These are phyloP conservation scores for Prunus davidiana DNA, from an alignment of 306 rosid species.

Conservation along the genomic window DNA sequence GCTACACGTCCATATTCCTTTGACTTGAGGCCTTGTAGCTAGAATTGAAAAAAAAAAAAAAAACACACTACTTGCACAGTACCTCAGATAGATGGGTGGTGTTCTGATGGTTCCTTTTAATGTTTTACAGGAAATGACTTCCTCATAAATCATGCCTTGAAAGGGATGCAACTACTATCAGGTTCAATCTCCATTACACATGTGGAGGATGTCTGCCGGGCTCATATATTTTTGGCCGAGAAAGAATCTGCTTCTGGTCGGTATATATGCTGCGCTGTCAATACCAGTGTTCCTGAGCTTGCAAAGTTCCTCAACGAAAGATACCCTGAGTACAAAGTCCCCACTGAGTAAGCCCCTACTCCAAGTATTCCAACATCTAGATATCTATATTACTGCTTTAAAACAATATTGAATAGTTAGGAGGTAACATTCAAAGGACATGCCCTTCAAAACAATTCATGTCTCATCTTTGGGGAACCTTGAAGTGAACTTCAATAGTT, in stretches of 20 bases:
- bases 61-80: neutral
- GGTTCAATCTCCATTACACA: conserved; percentile 69
- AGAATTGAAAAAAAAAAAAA: neutral
- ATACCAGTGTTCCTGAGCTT: conserved; percentile 67
- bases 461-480: neutral
- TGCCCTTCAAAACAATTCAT: too few relatives aligned
- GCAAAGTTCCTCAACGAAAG: conserved; percentile 61
- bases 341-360: conserved; percentile 57
- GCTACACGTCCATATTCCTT: neutral
- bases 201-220: conserved; percentile 71
- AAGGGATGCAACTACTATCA: conserved; percentile 68
- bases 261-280: conserved; percentile 58
- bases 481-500: neutral
- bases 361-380: neutral
- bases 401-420: too few relatives aligned
- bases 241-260: conserved; percentile 78
- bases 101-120: neutral
- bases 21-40: neutral
- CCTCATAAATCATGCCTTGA: conserved; percentile 49
- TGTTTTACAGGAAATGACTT: conserved; percentile 54
- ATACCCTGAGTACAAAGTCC: conserved; percentile 58
- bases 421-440: too few relatives aligned
- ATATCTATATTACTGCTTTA: neutral
- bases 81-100: neutral
- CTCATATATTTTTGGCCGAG: conserved; percentile 75